Evolutionary conservation across 371 early-diverging fungal species (phyloP).

Genomic region (Mucor circinelloides): DNA sequence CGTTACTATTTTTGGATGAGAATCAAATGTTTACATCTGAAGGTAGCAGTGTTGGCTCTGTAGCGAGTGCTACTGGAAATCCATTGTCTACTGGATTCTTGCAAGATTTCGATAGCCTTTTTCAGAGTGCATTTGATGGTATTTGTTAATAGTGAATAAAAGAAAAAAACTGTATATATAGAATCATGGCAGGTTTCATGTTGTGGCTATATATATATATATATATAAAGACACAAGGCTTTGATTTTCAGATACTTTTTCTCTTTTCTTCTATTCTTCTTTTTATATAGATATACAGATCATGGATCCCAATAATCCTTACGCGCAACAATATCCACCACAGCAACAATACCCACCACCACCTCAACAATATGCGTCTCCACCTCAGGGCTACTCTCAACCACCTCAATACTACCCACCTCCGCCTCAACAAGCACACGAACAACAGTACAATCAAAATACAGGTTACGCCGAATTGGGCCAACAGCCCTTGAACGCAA

Average conservation of each 20-base stretch:
- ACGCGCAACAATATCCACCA: conserved; percentile 4
- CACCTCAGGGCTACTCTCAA: not conserved
- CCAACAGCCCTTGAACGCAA: conserved; percentile 10
- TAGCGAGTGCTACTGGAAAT: not conserved
- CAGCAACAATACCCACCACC: conserved; percentile 6
- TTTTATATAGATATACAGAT: not conserved
- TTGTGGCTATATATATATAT: not conserved
- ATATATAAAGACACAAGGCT: not conserved
- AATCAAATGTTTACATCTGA: not conserved
- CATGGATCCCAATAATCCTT: conserved; percentile 7
- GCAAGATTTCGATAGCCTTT: conserved; percentile 1
- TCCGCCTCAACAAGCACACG: conserved; percentile 1
- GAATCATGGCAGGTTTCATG: not conserved
- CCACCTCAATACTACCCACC: conserved; percentile 20
- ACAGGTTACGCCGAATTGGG: conserved; percentile 12
- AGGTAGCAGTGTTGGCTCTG: not conserved
- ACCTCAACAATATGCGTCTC: conserved; percentile 1
- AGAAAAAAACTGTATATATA: not conserved
- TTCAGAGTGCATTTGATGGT: not conserved
- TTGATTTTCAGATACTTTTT: not conserved
- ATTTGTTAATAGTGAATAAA: not conserved
- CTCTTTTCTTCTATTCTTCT: not conserved
- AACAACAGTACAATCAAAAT: not conserved
- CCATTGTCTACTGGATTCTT: not conserved
- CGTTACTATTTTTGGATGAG: conserved; percentile 1